Evolutionary conservation across 441 rosid species (phyloP), one percentile per base, ranked within the genome.

Genomic region (Metrosideros polymorpha): DNA sequence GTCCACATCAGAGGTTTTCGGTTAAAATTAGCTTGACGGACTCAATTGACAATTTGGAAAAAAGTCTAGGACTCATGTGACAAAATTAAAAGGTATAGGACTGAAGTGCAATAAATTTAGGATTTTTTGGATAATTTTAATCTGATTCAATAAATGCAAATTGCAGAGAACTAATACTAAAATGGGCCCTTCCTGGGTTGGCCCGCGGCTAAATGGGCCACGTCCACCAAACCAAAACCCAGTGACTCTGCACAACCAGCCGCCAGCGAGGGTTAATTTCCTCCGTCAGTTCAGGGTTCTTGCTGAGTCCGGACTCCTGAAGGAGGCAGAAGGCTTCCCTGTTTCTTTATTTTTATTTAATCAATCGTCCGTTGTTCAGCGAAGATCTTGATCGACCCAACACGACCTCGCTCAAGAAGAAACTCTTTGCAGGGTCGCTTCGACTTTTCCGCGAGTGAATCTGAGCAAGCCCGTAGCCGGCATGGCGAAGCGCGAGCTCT

Each of bases 401-500:
- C 47, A 10, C 5, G 17, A 22, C 79, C 0, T 71, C 79, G n/a
- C n/a, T 3, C n/a, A 8, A 1, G 47, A 39, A 71, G 15, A 5
- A 35, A 6, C 79, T 25, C n/a, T 39, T 71, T 39, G 47, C 47
- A 13, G 79, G 22, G n/a, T 39, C 47, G 79, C 47, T 39, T 71
- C n/a, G 47, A 47, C 47, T 22, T 0, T 15, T 1, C n/a, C n/a
- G 47, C 47, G 79, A 71, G 47, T 6, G 47, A 71, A 71, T 71
- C 79, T 9, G 47, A 42, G 47, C n/a, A 25, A 39, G n/a, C 47
- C 39, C n/a, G 14, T 71, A 0, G 79, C 79, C 25, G 79, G 17
- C 12, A 98, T 95, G 99, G 95, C 96, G 83, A 96, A 94, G 89
- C 94, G 98, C 56, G 99, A 95, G 93, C 92, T 98, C 39, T 96